These are phyloP conservation scores for Physcomitrellopsis africana DNA, from an alignment of 225 moss, liverwort and hornwort species.

Conservation along the genomic window DNA sequence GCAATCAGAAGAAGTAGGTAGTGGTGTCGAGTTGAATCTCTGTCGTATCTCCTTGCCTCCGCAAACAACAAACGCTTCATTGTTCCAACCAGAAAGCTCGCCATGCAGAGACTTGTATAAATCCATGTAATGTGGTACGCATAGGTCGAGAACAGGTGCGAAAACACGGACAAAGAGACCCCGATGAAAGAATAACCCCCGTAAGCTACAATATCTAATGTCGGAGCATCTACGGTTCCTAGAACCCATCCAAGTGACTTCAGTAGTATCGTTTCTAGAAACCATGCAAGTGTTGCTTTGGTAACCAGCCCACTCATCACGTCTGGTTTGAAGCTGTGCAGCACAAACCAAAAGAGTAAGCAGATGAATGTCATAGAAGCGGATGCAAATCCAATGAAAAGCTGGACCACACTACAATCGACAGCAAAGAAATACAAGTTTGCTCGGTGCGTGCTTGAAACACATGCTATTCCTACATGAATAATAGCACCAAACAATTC, in stretches of 20 bases:
- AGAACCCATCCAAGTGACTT: slow-evolving; percentile 69
- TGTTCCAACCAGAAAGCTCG: slow-evolving; percentile 83
- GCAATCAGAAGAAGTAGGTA: slow-evolving; percentile 85
- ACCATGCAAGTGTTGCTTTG: slow-evolving; percentile 80
- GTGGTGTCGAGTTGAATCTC: slow-evolving; percentile 81
- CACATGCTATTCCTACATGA: no score
- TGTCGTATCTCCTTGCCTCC: slow-evolving; percentile 83
- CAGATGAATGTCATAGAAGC: not conserved
- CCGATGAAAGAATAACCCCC: slow-evolving; percentile 89
- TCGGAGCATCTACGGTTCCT: slow-evolving; percentile 79
- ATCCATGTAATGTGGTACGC: slow-evolving; percentile 62
- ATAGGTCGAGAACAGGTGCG: slow-evolving; percentile 70
- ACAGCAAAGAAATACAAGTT: no score
- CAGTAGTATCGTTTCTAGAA: slow-evolving; percentile 64
- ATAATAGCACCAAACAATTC: not conserved
- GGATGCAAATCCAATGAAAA: slow-evolving; percentile 6
- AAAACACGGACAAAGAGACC: slow-evolving; percentile 60
- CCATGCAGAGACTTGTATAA: slow-evolving; percentile 85
- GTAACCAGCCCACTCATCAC: slow-evolving; percentile 76
- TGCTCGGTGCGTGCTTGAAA: no score
- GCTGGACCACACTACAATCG: not conserved
- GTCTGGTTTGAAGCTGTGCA: slow-evolving; percentile 81
- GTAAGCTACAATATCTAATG: slow-evolving; percentile 79
- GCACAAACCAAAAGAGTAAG: not conserved
- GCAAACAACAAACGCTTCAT: slow-evolving; percentile 91